Evolutionary conservation across 495 filamentous ascomycete genomes (phyloP).

Genomic region (Trichoderma reesei): DNA sequence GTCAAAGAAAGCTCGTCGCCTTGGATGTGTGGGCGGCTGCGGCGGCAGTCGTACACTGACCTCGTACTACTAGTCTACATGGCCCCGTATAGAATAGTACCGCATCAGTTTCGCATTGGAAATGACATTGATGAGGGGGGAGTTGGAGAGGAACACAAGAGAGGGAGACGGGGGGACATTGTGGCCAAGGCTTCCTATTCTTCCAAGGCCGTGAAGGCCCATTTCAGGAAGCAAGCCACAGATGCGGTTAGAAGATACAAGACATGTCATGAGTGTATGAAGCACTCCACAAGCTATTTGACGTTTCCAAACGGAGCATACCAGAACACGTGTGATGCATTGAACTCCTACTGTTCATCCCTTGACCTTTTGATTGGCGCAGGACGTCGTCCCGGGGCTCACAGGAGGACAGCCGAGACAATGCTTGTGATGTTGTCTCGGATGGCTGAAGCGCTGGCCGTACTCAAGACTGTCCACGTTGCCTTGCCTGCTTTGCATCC

Average conservation of each 20-base stretch:
- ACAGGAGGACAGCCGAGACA: too few species aligned
- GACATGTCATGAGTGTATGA: not conserved
- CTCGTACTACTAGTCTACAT: not conserved
- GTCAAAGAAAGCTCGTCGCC: slow-evolving; percentile 1
- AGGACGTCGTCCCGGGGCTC: too few species aligned
- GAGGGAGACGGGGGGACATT: not conserved
- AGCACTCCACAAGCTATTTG: not conserved
- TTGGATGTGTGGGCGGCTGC: slow-evolving; percentile 2
- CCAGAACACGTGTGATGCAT: too few species aligned
- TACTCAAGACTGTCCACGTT: too few species aligned
- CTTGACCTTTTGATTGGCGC: too few species aligned
- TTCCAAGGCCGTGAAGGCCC: not conserved
- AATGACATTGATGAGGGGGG: slow-evolving; percentile 1
- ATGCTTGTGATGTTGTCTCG: too few species aligned
- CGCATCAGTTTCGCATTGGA: not conserved
- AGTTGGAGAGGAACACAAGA: not conserved
- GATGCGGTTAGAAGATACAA: not conserved
- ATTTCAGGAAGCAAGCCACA: not conserved
- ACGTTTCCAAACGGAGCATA: not conserved
- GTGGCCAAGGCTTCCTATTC: not conserved
- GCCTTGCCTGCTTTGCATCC: too few species aligned
- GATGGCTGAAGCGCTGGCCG: too few species aligned
- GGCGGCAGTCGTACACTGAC: not conserved
- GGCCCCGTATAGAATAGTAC: not conserved
- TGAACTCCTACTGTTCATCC: too few species aligned